A percentile compares a stretch with the other conserved stretches of the same genome.
These are phyloP conservation scores for Trichophyton simii DNA, from an alignment of 2,329 filamentous ascomycete genomes.

Conservation along the genomic window DNA sequence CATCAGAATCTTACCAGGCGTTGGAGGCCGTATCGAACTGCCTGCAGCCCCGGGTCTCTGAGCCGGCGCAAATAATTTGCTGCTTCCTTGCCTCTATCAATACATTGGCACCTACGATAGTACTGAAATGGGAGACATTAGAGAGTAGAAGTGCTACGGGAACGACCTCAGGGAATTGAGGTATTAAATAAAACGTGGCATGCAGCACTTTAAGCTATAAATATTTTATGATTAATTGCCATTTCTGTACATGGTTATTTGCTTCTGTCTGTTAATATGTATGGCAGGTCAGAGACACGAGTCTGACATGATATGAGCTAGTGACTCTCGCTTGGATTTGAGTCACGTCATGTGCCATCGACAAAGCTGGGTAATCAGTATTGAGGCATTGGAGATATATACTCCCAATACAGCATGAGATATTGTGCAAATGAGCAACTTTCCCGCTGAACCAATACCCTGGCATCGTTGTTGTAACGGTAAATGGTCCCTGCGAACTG, in stretches of 20 bases:
- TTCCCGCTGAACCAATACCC: too few species aligned
- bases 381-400: too few species aligned
- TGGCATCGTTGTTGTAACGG: too few species aligned
- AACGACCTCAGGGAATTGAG: neutral
- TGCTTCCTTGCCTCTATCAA: neutral
- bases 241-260: neutral
- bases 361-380: too few species aligned
- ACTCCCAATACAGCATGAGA: too few species aligned
- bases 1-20: neutral
- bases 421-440: too few species aligned
- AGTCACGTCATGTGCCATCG: too few species aligned
- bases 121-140: neutral
- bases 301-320: too few species aligned
- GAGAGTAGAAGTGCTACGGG: neutral
- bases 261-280: neutral
- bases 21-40: neutral
- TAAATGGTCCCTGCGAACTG: too few species aligned
- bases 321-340: too few species aligned
- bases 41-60: neutral
- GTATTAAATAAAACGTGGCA: neutral
- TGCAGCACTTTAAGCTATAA: neutral
- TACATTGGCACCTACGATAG: too few species aligned
- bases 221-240: neutral
- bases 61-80: neutral
- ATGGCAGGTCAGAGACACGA: neutral